phyloP scores from a whole-genome alignment of 225 moss, liverwort and hornwort genomes.

The Pseudoscleropodium purum region DNA sequence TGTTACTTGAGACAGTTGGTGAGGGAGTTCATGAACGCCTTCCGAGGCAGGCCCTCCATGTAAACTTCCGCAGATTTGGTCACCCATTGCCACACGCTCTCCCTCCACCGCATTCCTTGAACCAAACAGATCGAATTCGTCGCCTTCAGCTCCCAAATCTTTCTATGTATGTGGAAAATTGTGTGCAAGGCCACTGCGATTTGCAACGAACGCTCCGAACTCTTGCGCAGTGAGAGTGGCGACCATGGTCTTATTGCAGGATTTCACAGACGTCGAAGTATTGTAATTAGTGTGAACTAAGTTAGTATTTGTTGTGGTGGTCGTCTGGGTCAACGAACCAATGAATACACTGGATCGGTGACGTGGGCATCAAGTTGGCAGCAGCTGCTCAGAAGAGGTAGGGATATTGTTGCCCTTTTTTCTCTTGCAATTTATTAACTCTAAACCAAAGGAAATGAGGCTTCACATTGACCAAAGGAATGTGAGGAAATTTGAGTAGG shows the following conservation, averaged over 20 bases:
- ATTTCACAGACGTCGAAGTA: not conserved
- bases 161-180: not conserved
- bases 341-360: not conserved
- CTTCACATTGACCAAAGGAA: no score
- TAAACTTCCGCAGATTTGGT: slow-evolving; percentile 44
- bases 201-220: not conserved
- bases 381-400: not conserved
- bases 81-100: slow-evolving; percentile 58
- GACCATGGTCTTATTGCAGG: not conserved
- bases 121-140: not conserved
- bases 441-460: not conserved
- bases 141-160: not conserved
- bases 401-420: not conserved
- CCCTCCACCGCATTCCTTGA: slow-evolving; percentile 18
- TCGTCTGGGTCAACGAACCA: not conserved
- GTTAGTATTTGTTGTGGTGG: not conserved
- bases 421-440: not conserved
- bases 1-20: slow-evolving; percentile 47
- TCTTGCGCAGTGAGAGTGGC: not conserved
- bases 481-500: not conserved
- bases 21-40: slow-evolving; percentile 62
- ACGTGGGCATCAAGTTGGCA: not conserved
- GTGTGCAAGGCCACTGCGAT: not conserved
- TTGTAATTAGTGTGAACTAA: not conserved
- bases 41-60: slow-evolving; percentile 59